A percentile compares a stretch with the other conserved stretches of the same genome.
Evolutionary conservation across 164 flowering plant species (phyloP).

Genomic region (Nymphaea colorata): DNA sequence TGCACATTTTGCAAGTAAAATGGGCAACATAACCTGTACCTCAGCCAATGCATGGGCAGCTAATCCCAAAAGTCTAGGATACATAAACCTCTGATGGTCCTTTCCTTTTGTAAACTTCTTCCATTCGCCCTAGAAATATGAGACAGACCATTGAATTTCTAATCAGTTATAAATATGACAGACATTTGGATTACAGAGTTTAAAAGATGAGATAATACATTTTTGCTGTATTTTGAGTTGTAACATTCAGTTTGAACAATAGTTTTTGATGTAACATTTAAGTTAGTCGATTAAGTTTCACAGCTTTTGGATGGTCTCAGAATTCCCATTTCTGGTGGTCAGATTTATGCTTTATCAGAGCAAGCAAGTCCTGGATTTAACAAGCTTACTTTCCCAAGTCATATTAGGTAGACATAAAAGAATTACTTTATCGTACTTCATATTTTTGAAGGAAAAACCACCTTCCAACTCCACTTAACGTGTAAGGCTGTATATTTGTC

Average conservation of each 20-base stretch:
- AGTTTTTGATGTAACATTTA: too few relatives aligned
- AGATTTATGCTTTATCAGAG: background rate
- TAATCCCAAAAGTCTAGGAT: conserved; percentile 66
- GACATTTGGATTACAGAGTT: background rate
- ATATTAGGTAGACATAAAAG: too few relatives aligned
- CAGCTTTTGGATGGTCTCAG: background rate
- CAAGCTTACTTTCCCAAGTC: background rate
- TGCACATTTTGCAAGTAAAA: background rate
- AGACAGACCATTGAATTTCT: background rate
- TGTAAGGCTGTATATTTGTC: too few relatives aligned
- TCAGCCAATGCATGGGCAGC: conserved; percentile 98
- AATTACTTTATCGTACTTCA: too few relatives aligned
- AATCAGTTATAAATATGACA: background rate
- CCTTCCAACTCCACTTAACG: too few relatives aligned
- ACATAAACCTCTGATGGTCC: conserved; percentile 36
- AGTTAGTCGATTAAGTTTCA: too few relatives aligned
- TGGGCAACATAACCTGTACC: conserved; percentile 30
- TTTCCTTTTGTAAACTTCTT: conserved; percentile 39
- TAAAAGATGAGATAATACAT: background rate
- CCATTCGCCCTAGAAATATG: conserved; percentile 38
- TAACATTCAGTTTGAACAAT: too few relatives aligned
- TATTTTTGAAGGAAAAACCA: too few relatives aligned
- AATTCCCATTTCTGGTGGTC: background rate
- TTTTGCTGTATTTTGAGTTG: background rate
- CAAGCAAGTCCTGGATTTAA: too few relatives aligned